These are phyloP conservation scores for Fusarium paranaense DNA, from an alignment of 2,329 filamentous ascomycete species.

Conservation along the genomic window DNA sequence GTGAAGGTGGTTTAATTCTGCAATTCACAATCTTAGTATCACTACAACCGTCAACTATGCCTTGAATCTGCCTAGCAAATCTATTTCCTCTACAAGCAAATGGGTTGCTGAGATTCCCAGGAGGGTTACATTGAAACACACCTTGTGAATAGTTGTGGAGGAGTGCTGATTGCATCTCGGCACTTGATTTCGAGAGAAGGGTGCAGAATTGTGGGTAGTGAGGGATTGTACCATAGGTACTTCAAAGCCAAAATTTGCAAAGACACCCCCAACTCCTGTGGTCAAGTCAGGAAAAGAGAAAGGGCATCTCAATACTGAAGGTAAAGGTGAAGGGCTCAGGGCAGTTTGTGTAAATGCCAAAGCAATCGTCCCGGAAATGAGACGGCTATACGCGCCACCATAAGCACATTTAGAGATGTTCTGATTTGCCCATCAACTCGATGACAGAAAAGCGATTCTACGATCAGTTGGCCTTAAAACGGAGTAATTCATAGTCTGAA, in stretches of 20 bases:
- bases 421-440: constrained; percentile 22
- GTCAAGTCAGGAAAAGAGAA: not conserved
- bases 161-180: not conserved
- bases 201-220: not conserved
- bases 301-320: not conserved
- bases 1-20: not conserved
- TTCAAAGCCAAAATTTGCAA: not conserved
- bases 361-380: not conserved
- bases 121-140: not conserved
- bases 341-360: not conserved
- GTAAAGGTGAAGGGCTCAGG: not conserved
- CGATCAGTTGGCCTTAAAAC: not conserved
- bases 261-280: not conserved
- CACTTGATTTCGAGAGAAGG: not conserved
- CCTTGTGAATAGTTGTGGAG: not conserved
- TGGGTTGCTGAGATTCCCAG: not conserved
- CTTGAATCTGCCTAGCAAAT: not conserved
- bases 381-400: constrained; percentile 7
- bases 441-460: not conserved
- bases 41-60: not conserved
- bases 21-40: not conserved
- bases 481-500: not conserved
- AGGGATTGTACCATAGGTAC: not conserved
- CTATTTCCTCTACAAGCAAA: not conserved
- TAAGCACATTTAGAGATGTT: constrained; percentile 29